Evolutionary conservation across 1,139 yeast species (phyloP).

Genomic region (Protomyces gravidus): DNA sequence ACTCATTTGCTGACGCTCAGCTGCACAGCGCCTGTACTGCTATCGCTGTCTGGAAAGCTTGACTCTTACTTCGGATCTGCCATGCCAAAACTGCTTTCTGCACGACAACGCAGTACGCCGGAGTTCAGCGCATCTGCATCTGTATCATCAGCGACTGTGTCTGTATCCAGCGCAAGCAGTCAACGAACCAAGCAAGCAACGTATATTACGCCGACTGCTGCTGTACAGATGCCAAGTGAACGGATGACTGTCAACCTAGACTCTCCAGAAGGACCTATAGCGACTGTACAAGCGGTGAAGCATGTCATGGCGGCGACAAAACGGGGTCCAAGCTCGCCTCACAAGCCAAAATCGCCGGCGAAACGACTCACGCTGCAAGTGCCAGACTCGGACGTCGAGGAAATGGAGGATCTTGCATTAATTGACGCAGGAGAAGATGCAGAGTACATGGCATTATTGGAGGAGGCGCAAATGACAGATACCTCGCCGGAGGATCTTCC

Average conservation of each 20-base stretch:
- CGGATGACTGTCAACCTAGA: conserved; percentile 12
- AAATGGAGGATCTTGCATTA: conserved; percentile 6
- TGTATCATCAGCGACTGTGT: background rate
- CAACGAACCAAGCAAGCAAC: background rate
- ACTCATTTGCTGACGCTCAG: background rate
- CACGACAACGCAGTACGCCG: background rate
- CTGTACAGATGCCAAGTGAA: conserved; percentile 3
- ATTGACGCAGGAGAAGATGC: conserved; percentile 1
- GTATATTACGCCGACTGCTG: conserved; percentile 11
- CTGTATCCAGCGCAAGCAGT: background rate
- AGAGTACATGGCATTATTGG: background rate
- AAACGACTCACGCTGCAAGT: conserved; percentile 14
- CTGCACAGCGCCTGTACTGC: background rate
- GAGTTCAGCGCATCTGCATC: background rate
- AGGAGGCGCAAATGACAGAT: background rate
- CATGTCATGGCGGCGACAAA: background rate
- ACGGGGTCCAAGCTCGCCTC: conserved; percentile 18
- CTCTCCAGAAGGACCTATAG: background rate
- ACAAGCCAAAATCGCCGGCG: conserved; percentile 15
- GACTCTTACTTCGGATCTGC: conserved; percentile 2
- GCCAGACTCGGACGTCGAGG: conserved; percentile 1
- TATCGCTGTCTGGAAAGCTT: conserved; percentile 2
- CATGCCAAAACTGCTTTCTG: conserved; percentile 20
- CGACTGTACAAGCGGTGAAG: background rate
- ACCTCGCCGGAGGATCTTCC: background rate